Evolutionary conservation across 495 filamentous ascomycete genomes (phyloP), one percentile per base, ranked within the genome.

Genomic region (Hypoxylon rickii): DNA sequence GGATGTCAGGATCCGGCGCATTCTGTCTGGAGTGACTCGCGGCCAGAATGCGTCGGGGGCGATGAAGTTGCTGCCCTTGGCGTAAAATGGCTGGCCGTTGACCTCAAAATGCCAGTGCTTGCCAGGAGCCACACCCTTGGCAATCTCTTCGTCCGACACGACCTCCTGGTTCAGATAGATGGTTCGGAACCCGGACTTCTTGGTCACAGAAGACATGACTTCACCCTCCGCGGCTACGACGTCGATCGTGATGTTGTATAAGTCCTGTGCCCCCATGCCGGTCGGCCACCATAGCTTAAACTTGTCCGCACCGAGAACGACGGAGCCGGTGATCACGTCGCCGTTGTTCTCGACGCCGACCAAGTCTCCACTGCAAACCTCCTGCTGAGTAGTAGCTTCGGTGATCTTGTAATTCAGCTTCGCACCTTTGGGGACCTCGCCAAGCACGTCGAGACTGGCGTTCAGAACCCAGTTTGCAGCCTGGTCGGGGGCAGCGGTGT

Each of bases 31-130:
- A 0, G 83, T 86, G 5, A 86, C 82, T 7, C 83, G 73, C 0
- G 84, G 79, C 85, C 84, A 88, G 65, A 89, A 88, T 0, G 77
- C 75, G 59, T 87, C 85, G 4, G 83, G 82, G 0, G 85, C 85
- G 51, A 88, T 86, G 45, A 87, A 78, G 43, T 87, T 87, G 21
- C 78, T 83, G 12, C 83, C 84, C 52, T 88, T 87, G 1, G 82
- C 84, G 57, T 86, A 88, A 57, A 88, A 86, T 17, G 84, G 80
- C 43, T 83, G 79, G 4, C 85, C 85, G 45, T 88, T 88, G 34
- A 87, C 73, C 61, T 87, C 83, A 51, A 88, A 88, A 61, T 87
- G 83, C 60, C 84, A 88, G 55, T 86, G 83, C 24, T 79, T 82
- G 3, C 84, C 85, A 0, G 81, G 81, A 1, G 51, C 39, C 12